Conservation (phyloP, 345 rosid genomes). For the Cardamine chenopodiifolia region DNA sequence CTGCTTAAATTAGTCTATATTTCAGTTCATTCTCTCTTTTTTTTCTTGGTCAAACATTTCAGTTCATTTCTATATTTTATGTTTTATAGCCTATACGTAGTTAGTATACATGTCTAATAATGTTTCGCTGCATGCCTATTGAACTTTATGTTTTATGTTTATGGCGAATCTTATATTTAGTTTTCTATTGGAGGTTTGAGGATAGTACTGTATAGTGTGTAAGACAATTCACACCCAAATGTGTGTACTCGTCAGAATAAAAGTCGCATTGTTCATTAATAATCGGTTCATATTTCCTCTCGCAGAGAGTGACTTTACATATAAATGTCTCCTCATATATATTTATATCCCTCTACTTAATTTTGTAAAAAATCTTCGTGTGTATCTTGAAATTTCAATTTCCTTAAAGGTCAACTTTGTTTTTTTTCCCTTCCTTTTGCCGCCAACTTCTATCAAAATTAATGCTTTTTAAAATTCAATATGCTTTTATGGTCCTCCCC, state of each 20-base stretch:
- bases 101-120: background rate
- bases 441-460: slow-evolving; percentile 37
- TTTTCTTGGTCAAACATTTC: no score
- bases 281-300: slow-evolving; percentile 28
- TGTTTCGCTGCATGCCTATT: slow-evolving; percentile 27
- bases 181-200: slow-evolving; percentile 12
- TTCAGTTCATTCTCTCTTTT: no score
- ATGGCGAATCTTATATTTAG: no score
- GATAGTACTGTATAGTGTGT: slow-evolving; percentile 7
- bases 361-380: no score
- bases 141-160: slow-evolving; percentile 16
- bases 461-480: slow-evolving; percentile 4
- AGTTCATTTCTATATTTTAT: slow-evolving; percentile 11
- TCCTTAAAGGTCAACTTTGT: slow-evolving; percentile 4
- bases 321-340: slow-evolving; percentile 19
- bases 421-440: background rate
- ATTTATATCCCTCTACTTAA: background rate
- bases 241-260: slow-evolving; percentile 26
- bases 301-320: slow-evolving; percentile 32
- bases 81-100: slow-evolving; percentile 6
- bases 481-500: slow-evolving; percentile 39
- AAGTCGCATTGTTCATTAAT: slow-evolving; percentile 40
- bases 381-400: slow-evolving; percentile 13
- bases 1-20: slow-evolving; percentile 16
- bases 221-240: slow-evolving; percentile 30